Evolutionary conservation across 345 rosid genomes (phyloP).

Genomic region (Capsella bursapastoris): DNA sequence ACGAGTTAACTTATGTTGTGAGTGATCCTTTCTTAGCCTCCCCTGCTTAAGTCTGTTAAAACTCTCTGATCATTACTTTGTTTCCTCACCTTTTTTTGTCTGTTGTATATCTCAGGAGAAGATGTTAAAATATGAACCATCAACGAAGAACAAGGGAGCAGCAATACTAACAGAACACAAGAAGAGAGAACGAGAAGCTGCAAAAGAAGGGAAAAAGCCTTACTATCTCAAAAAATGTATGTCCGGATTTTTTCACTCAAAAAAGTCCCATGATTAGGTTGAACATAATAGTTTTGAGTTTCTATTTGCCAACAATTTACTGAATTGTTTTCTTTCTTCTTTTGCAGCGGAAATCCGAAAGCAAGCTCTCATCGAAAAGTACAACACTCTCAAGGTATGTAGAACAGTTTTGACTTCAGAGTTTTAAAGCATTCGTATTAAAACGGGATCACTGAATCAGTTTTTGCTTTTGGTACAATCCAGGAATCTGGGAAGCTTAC

Average conservation of each 20-base stretch:
- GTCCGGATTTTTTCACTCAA: not conserved
- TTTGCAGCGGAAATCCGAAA: conserved; percentile 83
- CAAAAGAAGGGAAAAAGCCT: conserved; percentile 81
- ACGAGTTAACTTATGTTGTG: conserved; percentile 59
- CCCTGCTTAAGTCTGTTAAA: not conserved
- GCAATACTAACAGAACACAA: conserved; percentile 73
- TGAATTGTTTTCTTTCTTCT: conserved; percentile 30
- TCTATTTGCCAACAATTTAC: conserved; percentile 3
- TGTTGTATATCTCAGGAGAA: conserved; percentile 56
- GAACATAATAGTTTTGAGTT: conserved; percentile 13
- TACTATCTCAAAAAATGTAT: conserved; percentile 88
- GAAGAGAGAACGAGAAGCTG: conserved; percentile 87
- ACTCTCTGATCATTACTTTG: conserved; percentile 21
- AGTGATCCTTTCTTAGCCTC: conserved; percentile 42
- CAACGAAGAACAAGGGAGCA: conserved; percentile 62
- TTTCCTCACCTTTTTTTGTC: conserved; percentile 1
- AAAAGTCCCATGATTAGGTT: not conserved
- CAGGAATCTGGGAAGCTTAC: conserved; percentile 86
- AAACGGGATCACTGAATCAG: conserved; percentile 26
- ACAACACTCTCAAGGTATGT: conserved; percentile 73
- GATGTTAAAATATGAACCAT: conserved; percentile 66
- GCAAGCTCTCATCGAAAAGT: conserved; percentile 73
- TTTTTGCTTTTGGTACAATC: not conserved
- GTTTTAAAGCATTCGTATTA: conserved; percentile 9
- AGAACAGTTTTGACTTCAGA: conserved; percentile 9